Base-by-base conservation (phyloP, 768 basidiomycete genomes). In the Lactarius sanguifluus region DNA sequence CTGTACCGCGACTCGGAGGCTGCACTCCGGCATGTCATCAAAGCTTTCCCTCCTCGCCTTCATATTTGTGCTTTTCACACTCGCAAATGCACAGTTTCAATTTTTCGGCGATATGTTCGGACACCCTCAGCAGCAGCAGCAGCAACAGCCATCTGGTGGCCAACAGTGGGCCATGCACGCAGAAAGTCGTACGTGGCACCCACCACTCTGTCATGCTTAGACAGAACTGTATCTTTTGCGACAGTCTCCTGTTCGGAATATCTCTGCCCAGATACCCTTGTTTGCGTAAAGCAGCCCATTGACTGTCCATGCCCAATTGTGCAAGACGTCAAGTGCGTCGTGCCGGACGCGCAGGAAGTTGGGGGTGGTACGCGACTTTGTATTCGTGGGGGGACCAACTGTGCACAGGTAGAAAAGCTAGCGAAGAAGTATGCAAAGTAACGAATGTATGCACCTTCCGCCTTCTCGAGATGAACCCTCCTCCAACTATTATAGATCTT, bases 231-330 rank as follows among this genome's bases (percentile, higher is more conserved):
- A 16, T n/a, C 12, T 20, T 15, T 6, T 7, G 41, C 61, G 41
- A n/a, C 62, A 94, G 92, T 91, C 5, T 75, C 85, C 34, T 94
- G 92, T 73, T 82, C 89, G 10, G 79, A 81, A 57, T 93, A 93
- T 73, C 78, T 93, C 23, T 93, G 92, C 73, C 91, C 90, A 15
- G 79, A 81, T 55, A 92, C 90, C 23, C 79, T 92, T 56, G 83
- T 85, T 63, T 94, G 92, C 69, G 91, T 89, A 12, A 69, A 76
- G 2, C 77, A 76, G 57, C 88, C 83, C 1, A 75, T 77, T n/a
- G 83, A 90, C 52, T 94, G 92, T 71, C 90, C 92, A 1, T 94
- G 92, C 75, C 90, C 91, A 5, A 81, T 87, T 71, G 78, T 81
- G 9, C 84, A 92, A 72, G 92, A 94, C 71, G 79, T 91, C 71